These are phyloP conservation scores for Trifolium repens DNA, from an alignment of 306 rosid genomes.

Conservation along the genomic window DNA sequence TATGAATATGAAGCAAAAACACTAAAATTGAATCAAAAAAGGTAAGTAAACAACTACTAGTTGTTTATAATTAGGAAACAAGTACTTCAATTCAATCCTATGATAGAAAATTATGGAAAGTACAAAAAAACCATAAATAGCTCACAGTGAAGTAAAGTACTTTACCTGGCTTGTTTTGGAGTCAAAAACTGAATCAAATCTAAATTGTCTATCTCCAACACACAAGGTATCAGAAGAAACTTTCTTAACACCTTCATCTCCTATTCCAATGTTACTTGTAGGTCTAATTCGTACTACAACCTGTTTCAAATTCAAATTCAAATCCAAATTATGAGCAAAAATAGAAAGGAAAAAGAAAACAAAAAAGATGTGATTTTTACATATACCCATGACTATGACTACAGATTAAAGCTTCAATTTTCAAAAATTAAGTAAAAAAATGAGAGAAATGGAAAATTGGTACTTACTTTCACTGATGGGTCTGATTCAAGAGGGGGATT, in stretches of 20 bases:
- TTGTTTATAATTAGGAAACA: not conserved
- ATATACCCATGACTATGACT: not conserved
- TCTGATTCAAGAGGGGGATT: conserved; percentile 39
- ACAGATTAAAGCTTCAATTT: conserved; percentile 4
- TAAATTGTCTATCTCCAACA: conserved; percentile 63
- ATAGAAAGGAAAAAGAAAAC: not conserved
- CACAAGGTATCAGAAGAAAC: conserved; percentile 66
- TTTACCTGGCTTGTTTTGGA: conserved; percentile 73
- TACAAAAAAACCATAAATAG: not conserved
- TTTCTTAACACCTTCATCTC: conserved; percentile 63
- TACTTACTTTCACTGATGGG: conserved; percentile 58
- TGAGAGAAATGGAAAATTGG: not conserved
- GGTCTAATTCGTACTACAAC: conserved; percentile 89
- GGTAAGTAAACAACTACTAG: conserved; percentile 24
- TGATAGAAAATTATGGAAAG: not conserved
- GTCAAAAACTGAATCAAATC: conserved; percentile 77
- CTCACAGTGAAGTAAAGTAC: conserved; percentile 1
- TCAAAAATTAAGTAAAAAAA: not conserved
- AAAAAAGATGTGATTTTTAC: not conserved
- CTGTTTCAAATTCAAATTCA: conserved; percentile 42
- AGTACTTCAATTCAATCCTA: conserved; percentile 1
- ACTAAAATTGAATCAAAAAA: conserved; percentile 26
- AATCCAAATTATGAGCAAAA: not conserved
- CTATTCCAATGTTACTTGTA: conserved; percentile 47
- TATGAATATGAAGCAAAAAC: conserved; percentile 24